Evolutionary conservation across 768 basidiomycete genomes (phyloP).

Genomic region (Leccinum olivaceopallidum): DNA sequence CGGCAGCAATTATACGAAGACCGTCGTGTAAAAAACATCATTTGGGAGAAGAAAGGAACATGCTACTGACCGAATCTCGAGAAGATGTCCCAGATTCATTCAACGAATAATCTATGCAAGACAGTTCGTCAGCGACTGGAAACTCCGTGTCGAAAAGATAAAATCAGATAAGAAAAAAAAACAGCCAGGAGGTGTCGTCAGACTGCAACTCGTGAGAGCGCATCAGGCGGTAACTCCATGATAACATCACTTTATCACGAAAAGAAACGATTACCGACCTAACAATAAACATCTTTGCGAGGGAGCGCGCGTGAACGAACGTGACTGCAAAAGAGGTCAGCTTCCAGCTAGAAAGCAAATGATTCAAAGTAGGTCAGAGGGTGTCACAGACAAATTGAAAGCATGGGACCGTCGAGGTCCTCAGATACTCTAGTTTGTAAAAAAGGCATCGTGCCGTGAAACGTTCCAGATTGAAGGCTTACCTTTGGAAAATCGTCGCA

Average conservation of each 20-base stretch:
- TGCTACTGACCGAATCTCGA: not conserved
- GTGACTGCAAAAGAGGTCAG: not conserved
- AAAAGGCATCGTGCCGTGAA: not conserved
- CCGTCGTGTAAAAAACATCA: constrained; percentile 36
- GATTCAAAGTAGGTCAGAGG: constrained; percentile 1
- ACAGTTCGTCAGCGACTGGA: constrained; percentile 3
- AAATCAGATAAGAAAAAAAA: constrained; percentile 15
- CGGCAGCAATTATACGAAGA: constrained; percentile 80
- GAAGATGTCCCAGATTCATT: not conserved
- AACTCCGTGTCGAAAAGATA: not conserved
- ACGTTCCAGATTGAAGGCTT: not conserved
- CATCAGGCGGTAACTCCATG: constrained; percentile 19
- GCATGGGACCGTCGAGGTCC: constrained; percentile 5
- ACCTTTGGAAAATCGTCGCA: not conserved
- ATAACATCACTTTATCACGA: constrained; percentile 15
- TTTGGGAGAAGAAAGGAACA: not conserved
- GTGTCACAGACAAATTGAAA: not conserved
- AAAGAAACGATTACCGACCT: not conserved
- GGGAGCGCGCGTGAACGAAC: not conserved
- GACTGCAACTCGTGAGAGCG: constrained; percentile 4
- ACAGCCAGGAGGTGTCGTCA: constrained; percentile 19
- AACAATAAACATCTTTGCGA: not conserved
- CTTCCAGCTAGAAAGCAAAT: not conserved
- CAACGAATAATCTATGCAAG: not conserved
- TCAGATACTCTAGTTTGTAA: constrained; percentile 13